Evolutionary conservation across 495 filamentous ascomycete genomes (phyloP), one percentile per base, ranked within the genome.

Genomic region (Aspergillus homomorphus): DNA sequence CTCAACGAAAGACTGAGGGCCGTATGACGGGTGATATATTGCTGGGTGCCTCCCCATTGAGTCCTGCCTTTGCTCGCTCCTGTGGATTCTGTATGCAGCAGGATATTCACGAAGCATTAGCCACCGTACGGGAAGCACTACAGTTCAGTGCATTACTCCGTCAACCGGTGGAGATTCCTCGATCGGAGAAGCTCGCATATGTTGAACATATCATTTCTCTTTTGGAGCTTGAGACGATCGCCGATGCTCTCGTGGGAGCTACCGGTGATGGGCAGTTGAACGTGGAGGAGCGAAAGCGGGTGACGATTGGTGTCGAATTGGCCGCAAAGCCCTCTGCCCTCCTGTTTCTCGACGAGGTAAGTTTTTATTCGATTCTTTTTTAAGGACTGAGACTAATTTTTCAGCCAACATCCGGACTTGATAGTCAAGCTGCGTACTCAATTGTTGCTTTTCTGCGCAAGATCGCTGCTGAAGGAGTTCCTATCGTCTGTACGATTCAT

Each of bases 401-500:
- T 19, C 43, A 48, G 19, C 92, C 92, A 0, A 97, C 92, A 0
- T 89, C 86, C 14, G 92, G 92, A 50, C 80, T 97, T 5, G 92
- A 97, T 68, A 86, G 84, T 43, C 90, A 92, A 65, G 85, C 82
- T 56, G 88, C 92, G 3, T 96, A 90, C 77, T 92, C 93, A 59
- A 96, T 96, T 59, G 85, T 96, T 15, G 18, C n/a, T 5, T 48
- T 48, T 10, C 20, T 48, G 1, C 45, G 45, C 45, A 19, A 21
- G 20, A 21, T 48, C 6, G 45, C 45, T 19, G n/a, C 20, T 5
- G 85, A 86, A 42, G 92, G 92, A 1, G 91, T 96, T 64, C 91
- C 92, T 19, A 90, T 96, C 67, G 82, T 96, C 1, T 92, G 89
- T 72, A 97, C 92, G 0, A 97, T 96, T 61, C 92, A 96, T 69